phyloP scores from a whole-genome alignment of 768 basidiomycete species.

The Boletus rubropictus region DNA sequence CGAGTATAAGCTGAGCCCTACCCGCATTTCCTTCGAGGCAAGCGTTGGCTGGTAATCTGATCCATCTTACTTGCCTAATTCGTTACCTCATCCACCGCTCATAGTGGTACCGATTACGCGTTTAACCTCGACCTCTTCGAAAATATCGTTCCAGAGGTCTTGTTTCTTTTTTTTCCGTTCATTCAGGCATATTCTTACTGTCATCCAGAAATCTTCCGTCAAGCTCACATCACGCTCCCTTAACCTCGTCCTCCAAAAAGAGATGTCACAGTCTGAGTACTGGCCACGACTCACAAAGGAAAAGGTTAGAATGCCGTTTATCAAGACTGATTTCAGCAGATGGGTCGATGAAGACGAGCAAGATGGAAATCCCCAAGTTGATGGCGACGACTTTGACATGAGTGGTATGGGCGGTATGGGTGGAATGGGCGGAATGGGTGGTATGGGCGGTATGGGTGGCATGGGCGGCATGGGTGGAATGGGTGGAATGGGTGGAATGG shows the following conservation, averaged over 20 bases:
- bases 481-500: conserved; percentile 36
- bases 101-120: conserved; percentile 53
- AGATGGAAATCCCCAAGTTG: conserved; percentile 47
- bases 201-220: conserved; percentile 9
- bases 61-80: not conserved
- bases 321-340: conserved; percentile 94
- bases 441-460: conserved; percentile 6
- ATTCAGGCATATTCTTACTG: conserved; percentile 1
- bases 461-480: conserved; percentile 34
- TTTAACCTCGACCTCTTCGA: conserved; percentile 73
- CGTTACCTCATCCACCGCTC: conserved; percentile 5
- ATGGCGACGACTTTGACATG: conserved; percentile 31
- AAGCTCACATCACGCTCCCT: conserved; percentile 59
- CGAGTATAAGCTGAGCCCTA: conserved; percentile 53
- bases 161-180: not conserved
- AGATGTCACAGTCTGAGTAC: conserved; percentile 65
- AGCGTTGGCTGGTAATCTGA: conserved; percentile 53
- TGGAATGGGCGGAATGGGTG: conserved; percentile 33
- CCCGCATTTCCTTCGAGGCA: conserved; percentile 59
- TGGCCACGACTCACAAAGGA: conserved; percentile 94
- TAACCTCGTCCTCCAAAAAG: conserved; percentile 70
- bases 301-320: conserved; percentile 68
- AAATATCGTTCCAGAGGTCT: conserved; percentile 73
- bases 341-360: conserved; percentile 99
- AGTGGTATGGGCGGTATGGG: conserved; percentile 23